phyloP scores from a whole-genome alignment of 2,329 filamentous ascomycete species.

The Fragosphaeria purpurea region DNA sequence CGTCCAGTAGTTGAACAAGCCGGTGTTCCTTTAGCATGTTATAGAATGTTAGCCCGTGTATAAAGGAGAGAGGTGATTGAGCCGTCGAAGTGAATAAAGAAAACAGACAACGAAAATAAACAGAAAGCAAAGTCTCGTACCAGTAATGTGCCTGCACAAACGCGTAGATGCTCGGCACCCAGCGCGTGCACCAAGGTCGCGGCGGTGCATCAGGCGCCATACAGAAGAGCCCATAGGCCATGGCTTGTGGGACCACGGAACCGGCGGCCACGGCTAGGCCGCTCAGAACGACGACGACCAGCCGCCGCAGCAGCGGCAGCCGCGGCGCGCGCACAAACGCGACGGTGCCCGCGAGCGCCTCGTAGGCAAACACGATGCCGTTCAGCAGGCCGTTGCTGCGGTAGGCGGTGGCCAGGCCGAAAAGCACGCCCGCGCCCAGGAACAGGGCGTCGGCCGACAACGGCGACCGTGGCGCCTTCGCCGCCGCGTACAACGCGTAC shows the following conservation, averaged over 20 bases:
- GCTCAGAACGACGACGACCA: constrained; percentile 51
- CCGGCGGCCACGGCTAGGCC: constrained; percentile 60
- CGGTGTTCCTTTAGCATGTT: constrained; percentile 57
- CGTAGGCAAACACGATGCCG: constrained; percentile 63
- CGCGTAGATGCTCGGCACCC: constrained; percentile 78
- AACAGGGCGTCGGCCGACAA: constrained; percentile 37
- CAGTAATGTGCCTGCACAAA: constrained; percentile 89
- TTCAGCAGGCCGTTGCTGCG: constrained; percentile 82
- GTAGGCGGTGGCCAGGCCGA: constrained; percentile 63
- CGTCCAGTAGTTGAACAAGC: constrained; percentile 86
- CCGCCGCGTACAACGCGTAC: constrained; percentile 53
- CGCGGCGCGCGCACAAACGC: constrained; percentile 27
- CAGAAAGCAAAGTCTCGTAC: constrained; percentile 37
- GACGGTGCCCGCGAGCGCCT: constrained; percentile 35
- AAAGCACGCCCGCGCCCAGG: constrained; percentile 54
- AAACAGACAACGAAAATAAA: constrained; percentile 4
- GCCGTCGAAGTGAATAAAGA: no score
- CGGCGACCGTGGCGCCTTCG: constrained; percentile 12
- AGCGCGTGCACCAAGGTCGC: constrained; percentile 64
- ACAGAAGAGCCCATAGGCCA: constrained; percentile 69
- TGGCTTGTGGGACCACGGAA: constrained; percentile 58
- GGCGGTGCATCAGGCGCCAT: constrained; percentile 18
- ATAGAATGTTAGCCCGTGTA: no score
- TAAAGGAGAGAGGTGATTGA: no score
- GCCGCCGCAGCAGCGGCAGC: constrained; percentile 35